Evolutionary conservation across 2,329 filamentous ascomycete genomes (phyloP), one percentile per base, ranked within the genome.

Genomic region (Orbilia oligospora): DNA sequence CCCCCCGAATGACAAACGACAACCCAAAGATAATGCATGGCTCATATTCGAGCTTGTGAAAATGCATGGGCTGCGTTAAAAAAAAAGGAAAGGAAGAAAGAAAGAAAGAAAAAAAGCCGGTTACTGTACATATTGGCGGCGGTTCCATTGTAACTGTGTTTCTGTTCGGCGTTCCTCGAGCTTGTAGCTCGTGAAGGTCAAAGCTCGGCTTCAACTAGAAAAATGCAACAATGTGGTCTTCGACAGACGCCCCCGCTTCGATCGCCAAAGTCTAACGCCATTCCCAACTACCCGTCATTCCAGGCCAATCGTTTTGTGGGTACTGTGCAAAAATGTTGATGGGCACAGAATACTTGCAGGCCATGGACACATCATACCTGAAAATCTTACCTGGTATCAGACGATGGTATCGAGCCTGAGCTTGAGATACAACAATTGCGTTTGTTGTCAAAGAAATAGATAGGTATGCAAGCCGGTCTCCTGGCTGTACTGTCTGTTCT

Each of bases 241-340:
- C 33, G 1, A 65, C 38, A 30, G n/a, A 38, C 33, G 61, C 24
- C 27, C n/a, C 41, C 27, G 24, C 61, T 44, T 49, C 41, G 41
- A 49, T 65, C 61, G 61, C 24, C 61, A 65, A 49, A 58, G 14
- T 10, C n/a, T 41, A 49, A 65, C 61, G 61, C 61, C 61, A 65
- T 36, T 36, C 16, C 16, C 3, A 14, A 8, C 24, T 30, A 65
- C 44, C 61, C 61, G 24, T 24, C n/a, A 33, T 65, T 65, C 61
- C 41, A 30, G 46, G 27, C 61, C 41, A 65, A 65, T 36, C 61
- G 10, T 49, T 16, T n/a, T 5, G 44, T 65, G 44, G 44, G 41
- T 36, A 49, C 24, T 49, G 8, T 14, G n/a, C 6, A 8, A 24
- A 65, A 14, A 5, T 18, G 16, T 20, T 24, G 18, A 46, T 46